Conservation (phyloP, 495 filamentous ascomycete species). For the Aspergillus cristatus region DNA sequence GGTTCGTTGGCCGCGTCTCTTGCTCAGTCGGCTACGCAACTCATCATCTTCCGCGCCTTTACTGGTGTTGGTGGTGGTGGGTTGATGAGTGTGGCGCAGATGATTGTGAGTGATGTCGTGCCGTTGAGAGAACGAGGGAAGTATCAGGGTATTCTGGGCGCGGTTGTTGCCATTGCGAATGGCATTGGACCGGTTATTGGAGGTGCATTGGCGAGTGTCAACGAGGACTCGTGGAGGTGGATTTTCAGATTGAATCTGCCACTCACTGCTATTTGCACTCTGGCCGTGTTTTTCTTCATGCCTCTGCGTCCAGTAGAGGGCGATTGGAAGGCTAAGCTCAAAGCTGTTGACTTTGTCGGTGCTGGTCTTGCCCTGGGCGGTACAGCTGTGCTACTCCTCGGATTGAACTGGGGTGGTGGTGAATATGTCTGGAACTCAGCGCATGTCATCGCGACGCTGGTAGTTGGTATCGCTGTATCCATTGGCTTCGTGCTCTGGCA, state of each 20-base stretch:
- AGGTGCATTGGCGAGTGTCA: slow-evolving; percentile 35
- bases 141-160: slow-evolving; percentile 50
- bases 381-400: slow-evolving; percentile 35
- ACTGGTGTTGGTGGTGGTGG: slow-evolving; percentile 49
- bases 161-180: slow-evolving; percentile 44
- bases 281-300: slow-evolving; percentile 43
- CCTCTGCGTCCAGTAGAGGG: slow-evolving; percentile 40
- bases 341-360: slow-evolving; percentile 41
- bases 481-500: slow-evolving; percentile 42
- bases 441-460: slow-evolving; percentile 39
- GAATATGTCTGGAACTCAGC: slow-evolving; percentile 41
- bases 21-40: slow-evolving; percentile 39
- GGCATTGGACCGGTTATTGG: slow-evolving; percentile 48
- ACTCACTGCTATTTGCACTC: slow-evolving; percentile 34
- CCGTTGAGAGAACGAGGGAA: slow-evolving; percentile 47
- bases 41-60: slow-evolving; percentile 46
- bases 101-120: slow-evolving; percentile 49
- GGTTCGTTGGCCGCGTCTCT: slow-evolving; percentile 45
- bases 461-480: slow-evolving; percentile 33
- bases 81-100: slow-evolving; percentile 43
- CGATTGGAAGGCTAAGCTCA: slow-evolving; percentile 40
- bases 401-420: slow-evolving; percentile 44
- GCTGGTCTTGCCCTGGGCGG: slow-evolving; percentile 29
- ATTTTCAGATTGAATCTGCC: slow-evolving; percentile 46
- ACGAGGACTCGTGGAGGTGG: slow-evolving; percentile 44